Percentiles rank a stretch among this genome's conserved stretches.
These are phyloP conservation scores for Globisporangium heterothallicum DNA, from an alignment of 352 stramenopile species.

Conservation along the genomic window DNA sequence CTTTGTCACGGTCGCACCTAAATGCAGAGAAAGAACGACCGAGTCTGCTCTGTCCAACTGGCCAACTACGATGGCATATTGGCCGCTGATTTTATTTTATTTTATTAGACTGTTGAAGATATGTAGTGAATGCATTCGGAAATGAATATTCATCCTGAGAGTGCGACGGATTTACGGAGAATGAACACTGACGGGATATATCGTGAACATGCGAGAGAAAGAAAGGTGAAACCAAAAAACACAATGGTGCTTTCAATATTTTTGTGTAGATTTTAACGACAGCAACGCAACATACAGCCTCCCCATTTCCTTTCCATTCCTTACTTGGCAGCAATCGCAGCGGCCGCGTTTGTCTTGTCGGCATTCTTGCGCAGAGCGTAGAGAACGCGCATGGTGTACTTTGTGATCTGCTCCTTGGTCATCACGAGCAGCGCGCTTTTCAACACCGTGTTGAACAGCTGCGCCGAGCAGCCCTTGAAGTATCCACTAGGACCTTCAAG, in stretches of 20 bases:
- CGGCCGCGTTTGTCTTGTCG: not conserved
- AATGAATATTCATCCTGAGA: too few relatives aligned
- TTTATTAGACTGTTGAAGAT: not conserved
- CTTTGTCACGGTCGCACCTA: conserved; percentile 22
- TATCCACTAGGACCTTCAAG: conserved; percentile 50
- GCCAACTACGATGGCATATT: not conserved
- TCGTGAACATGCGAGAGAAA: too few relatives aligned
- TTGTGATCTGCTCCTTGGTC: conserved; percentile 82
- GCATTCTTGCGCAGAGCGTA: conserved; percentile 50
- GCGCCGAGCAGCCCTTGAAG: conserved; percentile 74
- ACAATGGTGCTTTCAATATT: too few relatives aligned
- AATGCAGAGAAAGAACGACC: not conserved
- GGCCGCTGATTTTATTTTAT: not conserved
- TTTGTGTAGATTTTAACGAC: not conserved
- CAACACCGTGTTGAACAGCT: conserved; percentile 80
- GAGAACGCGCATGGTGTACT: conserved; percentile 67
- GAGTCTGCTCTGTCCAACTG: not conserved
- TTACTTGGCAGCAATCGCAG: conserved; percentile 9
- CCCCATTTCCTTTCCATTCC: not conserved
- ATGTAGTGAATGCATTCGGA: not conserved
- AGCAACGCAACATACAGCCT: not conserved
- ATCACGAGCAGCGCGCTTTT: conserved; percentile 81
- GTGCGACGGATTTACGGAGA: too few relatives aligned
- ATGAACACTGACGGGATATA: too few relatives aligned
- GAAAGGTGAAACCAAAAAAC: too few relatives aligned